Conservation (phyloP, 2,329 filamentous ascomycete species). For the Fusarium chlamydosporum region DNA sequence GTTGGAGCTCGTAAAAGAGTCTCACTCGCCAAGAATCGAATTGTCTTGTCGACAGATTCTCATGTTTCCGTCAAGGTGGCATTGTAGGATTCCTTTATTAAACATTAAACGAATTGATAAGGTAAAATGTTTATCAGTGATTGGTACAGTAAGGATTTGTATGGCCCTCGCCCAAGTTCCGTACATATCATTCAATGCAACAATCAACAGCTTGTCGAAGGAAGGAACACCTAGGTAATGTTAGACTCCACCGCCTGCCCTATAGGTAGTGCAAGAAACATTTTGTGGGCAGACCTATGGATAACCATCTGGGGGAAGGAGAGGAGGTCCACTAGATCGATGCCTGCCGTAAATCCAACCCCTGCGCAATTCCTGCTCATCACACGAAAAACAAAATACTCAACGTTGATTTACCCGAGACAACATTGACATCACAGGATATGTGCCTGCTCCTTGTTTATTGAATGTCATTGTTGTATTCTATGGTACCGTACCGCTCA, state of each 20-base stretch:
- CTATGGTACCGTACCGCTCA: not conserved
- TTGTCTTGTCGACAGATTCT: conserved; percentile 8
- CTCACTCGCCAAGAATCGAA: conserved; percentile 2
- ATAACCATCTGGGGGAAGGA: conserved; percentile 22
- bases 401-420: conserved; percentile 23
- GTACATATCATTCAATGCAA: no score
- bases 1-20: conserved; percentile 20
- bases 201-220: not conserved
- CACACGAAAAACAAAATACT: conserved; percentile 2
- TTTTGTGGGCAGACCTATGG: conserved; percentile 34
- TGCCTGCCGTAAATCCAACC: conserved; percentile 24
- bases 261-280: conserved; percentile 33
- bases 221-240: not conserved
- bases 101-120: not conserved
- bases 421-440: conserved; percentile 16
- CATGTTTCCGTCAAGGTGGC: not conserved
- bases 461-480: conserved; percentile 18
- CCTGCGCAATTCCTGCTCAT: conserved; percentile 24
- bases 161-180: not conserved
- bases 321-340: conserved; percentile 23
- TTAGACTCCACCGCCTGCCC: conserved; percentile 23
- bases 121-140: not conserved
- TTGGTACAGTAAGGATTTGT: not conserved
- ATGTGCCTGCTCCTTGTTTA: conserved; percentile 1
- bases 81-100: not conserved